Evolutionary conservation across 2,329 filamentous ascomycete species (phyloP).

Genomic region (Aureobasidium sp.): DNA sequence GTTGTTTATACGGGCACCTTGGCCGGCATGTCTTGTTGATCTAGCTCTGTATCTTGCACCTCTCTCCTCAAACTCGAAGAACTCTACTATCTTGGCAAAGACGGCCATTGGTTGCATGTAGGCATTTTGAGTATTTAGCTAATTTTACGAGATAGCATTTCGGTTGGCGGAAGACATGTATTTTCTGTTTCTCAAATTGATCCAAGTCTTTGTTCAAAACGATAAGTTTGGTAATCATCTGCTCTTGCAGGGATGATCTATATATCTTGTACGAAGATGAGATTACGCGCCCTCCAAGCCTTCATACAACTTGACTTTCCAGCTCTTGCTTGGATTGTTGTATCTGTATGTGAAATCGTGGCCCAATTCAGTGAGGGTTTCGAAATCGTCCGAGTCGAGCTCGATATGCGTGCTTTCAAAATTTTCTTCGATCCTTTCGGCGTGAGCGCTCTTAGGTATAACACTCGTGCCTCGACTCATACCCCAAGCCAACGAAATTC

Average conservation of each 20-base stretch:
- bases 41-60: background rate
- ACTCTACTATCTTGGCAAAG: background rate
- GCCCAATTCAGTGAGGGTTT: slow-evolving; percentile 27
- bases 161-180: background rate
- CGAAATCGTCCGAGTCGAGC: slow-evolving; percentile 35
- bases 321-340: slow-evolving; percentile 36
- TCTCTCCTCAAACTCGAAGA: background rate
- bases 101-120: background rate
- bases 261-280: background rate
- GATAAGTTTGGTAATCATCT: background rate
- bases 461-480: slow-evolving; percentile 41
- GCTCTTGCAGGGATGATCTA: background rate
- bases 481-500: slow-evolving; percentile 44
- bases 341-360: slow-evolving; percentile 31
- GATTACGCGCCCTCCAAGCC: slow-evolving; percentile 31
- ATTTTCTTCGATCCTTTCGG: slow-evolving; percentile 40
- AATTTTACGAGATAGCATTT: background rate
- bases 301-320: slow-evolving; percentile 36
- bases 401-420: slow-evolving; percentile 29
- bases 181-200: background rate
- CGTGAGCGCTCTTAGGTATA: slow-evolving; percentile 45
- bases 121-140: background rate
- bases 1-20: slow-evolving; percentile 13
- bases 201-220: background rate
- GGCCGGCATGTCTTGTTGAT: background rate